Percentiles rank a stretch among this genome's conserved stretches.
Evolutionary conservation across 2,329 filamentous ascomycete genomes (phyloP).

Genomic region (Apiospora kogelbergensis): DNA sequence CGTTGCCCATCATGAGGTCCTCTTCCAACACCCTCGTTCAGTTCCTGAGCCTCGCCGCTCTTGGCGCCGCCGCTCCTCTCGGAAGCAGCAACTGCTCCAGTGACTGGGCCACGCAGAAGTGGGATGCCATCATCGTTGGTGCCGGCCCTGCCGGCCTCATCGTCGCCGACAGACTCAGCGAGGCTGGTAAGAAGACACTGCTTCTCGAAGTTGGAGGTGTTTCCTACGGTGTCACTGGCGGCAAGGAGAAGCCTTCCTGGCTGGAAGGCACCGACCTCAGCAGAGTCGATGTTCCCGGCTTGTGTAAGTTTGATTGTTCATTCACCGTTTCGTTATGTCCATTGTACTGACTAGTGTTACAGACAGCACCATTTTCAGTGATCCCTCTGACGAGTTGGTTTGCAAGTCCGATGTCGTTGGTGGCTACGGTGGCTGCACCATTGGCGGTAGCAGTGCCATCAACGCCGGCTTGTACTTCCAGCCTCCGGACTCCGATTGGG

Average conservation of each 20-base stretch:
- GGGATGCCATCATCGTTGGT: slow-evolving; percentile 44
- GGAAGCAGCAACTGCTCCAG: background rate
- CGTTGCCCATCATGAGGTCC: slow-evolving; percentile 8
- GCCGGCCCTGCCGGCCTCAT: slow-evolving; percentile 54
- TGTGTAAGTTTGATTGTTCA: slow-evolving; percentile 35
- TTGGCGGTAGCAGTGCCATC: slow-evolving; percentile 53
- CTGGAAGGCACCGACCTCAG: slow-evolving; percentile 46
- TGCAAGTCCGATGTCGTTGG: slow-evolving; percentile 40
- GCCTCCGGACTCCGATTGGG: slow-evolving; percentile 52
- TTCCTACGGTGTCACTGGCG: slow-evolving; percentile 49
- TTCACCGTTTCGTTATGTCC: background rate
- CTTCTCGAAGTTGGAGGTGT: slow-evolving; percentile 51
- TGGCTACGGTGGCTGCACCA: slow-evolving; percentile 48
- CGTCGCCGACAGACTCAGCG: slow-evolving; percentile 49
- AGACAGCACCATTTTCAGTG: slow-evolving; percentile 50
- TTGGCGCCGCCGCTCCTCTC: background rate
- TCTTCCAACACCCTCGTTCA: background rate
- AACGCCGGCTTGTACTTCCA: slow-evolving; percentile 55
- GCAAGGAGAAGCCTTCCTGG: slow-evolving; percentile 47
- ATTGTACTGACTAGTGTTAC: slow-evolving; percentile 13
- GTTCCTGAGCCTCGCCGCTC: background rate
- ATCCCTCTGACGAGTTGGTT: slow-evolving; percentile 35
- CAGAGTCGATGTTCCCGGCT: slow-evolving; percentile 52
- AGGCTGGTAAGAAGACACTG: slow-evolving; percentile 50
- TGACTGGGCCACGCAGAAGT: slow-evolving; percentile 28